Percentiles rank a stretch among this genome's conserved stretches.
Evolutionary conservation across 2,329 filamentous ascomycete species (phyloP).

Genomic region (Colletotrichum theobromicola): DNA sequence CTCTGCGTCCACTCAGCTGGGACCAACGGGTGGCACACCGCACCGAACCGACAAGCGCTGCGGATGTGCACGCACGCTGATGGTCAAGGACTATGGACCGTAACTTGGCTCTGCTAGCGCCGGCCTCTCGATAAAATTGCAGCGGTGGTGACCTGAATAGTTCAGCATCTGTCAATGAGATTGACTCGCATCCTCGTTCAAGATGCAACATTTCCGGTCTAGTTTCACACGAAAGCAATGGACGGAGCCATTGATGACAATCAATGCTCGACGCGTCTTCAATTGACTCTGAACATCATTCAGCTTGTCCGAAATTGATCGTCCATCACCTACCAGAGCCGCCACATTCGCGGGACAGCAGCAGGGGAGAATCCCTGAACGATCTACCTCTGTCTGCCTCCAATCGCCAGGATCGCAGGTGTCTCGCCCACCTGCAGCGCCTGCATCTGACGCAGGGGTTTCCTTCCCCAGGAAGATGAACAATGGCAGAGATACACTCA

Average conservation of each 20-base stretch:
- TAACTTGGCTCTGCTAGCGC: not conserved
- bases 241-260: not conserved
- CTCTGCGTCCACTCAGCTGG: not conserved
- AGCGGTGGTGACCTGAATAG: not conserved
- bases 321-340: conserved; percentile 3
- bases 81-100: not conserved
- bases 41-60: not conserved
- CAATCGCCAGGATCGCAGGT: conserved; percentile 2
- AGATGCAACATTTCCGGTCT: not conserved
- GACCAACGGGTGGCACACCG: not conserved
- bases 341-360: not conserved
- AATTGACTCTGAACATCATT: not conserved
- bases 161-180: not conserved
- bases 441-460: not conserved
- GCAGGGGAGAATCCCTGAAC: conserved; percentile 10
- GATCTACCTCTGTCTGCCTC: conserved; percentile 14
- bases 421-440: not conserved
- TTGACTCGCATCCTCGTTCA: not conserved
- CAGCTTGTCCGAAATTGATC: not conserved
- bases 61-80: not conserved
- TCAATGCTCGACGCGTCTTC: not conserved
- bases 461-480: not conserved
- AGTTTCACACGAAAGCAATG: not conserved
- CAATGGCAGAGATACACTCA: not conserved
- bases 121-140: not conserved